These are phyloP conservation scores for Auxenochlorella protothecoides DNA, from an alignment of 139 green algal species.

Conservation along the genomic window DNA sequence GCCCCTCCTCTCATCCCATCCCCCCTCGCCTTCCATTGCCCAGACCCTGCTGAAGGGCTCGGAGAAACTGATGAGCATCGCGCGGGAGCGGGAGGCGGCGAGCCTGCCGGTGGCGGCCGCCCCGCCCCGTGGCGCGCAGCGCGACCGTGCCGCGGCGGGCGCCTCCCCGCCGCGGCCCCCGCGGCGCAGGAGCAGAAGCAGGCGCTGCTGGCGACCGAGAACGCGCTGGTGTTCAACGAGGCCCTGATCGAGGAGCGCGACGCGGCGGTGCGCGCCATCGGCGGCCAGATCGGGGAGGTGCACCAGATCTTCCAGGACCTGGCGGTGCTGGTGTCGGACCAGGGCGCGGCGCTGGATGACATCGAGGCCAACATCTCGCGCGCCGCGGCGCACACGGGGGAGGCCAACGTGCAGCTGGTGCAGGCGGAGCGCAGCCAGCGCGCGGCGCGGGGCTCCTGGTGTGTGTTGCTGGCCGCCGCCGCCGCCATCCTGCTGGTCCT, in stretches of 20 bases:
- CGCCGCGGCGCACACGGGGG: conserved; percentile 25
- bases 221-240: conserved; percentile 61
- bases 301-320: conserved; percentile 58
- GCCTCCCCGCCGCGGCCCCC: conserved; percentile 8
- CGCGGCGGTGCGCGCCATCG: conserved; percentile 51
- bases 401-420: conserved; percentile 33
- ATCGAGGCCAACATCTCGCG: conserved; percentile 54
- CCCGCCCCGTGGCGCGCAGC: neutral
- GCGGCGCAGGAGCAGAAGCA: conserved; percentile 13
- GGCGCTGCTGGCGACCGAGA: conserved; percentile 41
- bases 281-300: conserved; percentile 50
- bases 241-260: conserved; percentile 79
- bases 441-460: conserved; percentile 26
- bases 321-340: conserved; percentile 77
- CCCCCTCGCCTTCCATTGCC: neutral
- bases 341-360: conserved; percentile 56
- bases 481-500: conserved; percentile 29
- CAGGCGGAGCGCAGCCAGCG: conserved; percentile 43
- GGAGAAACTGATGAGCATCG: conserved; percentile 43
- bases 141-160: conserved; percentile 4
- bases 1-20: neutral
- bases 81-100: conserved; percentile 48
- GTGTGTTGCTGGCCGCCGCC: conserved; percentile 31
- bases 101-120: conserved; percentile 34
- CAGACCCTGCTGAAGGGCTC: conserved; percentile 42